Conservation (phyloP, 768 basidiomycete genomes). For the Tulasnella sp. region DNA sequence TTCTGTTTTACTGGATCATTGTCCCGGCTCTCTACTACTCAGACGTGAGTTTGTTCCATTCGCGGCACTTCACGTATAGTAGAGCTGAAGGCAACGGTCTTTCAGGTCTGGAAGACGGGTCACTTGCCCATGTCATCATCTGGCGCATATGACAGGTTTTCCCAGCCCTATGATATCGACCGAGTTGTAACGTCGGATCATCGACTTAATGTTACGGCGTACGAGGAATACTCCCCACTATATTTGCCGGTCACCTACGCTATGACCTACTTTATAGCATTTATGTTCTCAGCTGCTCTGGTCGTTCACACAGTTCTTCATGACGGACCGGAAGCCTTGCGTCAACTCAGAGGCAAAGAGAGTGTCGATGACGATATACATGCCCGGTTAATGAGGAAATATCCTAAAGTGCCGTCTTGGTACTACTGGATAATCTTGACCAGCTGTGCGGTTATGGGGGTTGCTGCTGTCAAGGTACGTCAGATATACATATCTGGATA, state of each 20-base stretch:
- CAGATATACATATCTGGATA: too few relatives aligned
- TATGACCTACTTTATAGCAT: constrained; percentile 44
- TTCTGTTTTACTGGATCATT: constrained; percentile 89
- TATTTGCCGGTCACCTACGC: constrained; percentile 43
- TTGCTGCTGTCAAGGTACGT: not conserved
- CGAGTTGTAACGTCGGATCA: constrained; percentile 38
- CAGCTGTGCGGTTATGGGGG: not conserved
- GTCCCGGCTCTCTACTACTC: constrained; percentile 90
- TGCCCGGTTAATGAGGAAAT: constrained; percentile 46
- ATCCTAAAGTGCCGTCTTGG: constrained; percentile 42
- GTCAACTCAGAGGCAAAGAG: constrained; percentile 39
- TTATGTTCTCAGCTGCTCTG: constrained; percentile 43
- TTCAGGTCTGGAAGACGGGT: constrained; percentile 42
- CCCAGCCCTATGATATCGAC: constrained; percentile 42
- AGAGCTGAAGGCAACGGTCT: not conserved
- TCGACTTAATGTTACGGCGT: constrained; percentile 43
- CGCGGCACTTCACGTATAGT: not conserved
- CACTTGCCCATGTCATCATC: constrained; percentile 46
- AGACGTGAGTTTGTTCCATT: constrained; percentile 58
- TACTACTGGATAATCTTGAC: not conserved
- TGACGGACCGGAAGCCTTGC: constrained; percentile 41
- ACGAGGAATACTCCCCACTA: constrained; percentile 47
- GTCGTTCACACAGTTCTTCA: constrained; percentile 46
- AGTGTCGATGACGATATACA: constrained; percentile 45
- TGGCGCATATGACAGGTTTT: constrained; percentile 44